These are phyloP conservation scores for Sphenostylis stenocarpa DNA, from an alignment of 306 rosid genomes.

Conservation along the genomic window DNA sequence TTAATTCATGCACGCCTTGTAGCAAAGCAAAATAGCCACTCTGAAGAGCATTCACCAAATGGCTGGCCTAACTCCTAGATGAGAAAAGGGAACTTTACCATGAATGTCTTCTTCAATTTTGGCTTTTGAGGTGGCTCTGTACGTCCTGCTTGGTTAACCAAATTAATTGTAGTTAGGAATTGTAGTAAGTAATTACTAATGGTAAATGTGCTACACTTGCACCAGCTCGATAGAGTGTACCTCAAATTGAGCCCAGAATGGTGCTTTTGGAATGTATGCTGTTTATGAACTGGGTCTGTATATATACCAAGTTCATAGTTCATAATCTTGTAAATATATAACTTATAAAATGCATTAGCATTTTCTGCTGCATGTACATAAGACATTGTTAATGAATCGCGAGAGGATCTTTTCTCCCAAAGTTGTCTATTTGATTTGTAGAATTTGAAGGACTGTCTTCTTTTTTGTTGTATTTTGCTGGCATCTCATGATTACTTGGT, in stretches of 20 bases:
- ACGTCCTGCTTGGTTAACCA: constrained; percentile 18
- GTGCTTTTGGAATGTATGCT: constrained; percentile 21
- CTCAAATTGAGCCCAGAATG: neutral
- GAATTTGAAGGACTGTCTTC: neutral
- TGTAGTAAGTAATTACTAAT: constrained; percentile 12
- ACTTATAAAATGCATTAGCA: neutral
- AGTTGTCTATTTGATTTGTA: neutral
- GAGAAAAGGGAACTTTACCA: constrained; percentile 5
- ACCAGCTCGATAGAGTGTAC: constrained; percentile 21
- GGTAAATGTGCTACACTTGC: constrained; percentile 6
- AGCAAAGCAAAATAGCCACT: constrained; percentile 50
- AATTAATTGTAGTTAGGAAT: constrained; percentile 5
- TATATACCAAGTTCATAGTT: constrained; percentile 4
- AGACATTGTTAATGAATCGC: neutral
- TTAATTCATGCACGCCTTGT: constrained; percentile 49
- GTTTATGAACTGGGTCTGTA: constrained; percentile 18
- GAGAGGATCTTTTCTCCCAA: neutral
- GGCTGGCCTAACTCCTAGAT: constrained; percentile 64
- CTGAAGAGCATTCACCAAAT: constrained; percentile 61
- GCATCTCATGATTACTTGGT: neutral
- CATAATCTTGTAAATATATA: constrained; percentile 28
- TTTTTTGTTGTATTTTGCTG: neutral
- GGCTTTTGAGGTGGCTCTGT: constrained; percentile 24
- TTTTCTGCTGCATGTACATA: neutral
- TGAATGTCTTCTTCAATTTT: constrained; percentile 23